phyloP scores from a whole-genome alignment of 345 rosid species.

The Hibiscus tridactylites region DNA sequence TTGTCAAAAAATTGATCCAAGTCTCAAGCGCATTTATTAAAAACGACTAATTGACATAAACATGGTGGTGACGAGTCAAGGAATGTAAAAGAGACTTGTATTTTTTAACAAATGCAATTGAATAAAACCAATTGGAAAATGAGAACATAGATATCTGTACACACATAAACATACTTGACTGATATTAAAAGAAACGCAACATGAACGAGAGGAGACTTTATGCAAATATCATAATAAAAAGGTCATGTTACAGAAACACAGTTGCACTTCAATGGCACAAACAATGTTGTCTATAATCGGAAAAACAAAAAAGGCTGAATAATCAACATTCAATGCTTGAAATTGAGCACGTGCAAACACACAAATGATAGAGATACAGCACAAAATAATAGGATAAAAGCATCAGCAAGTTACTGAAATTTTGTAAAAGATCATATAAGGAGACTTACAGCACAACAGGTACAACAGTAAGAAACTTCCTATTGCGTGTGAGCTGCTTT shows the following conservation, averaged over 20 bases:
- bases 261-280: neutral
- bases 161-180: neutral
- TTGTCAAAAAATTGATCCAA: neutral
- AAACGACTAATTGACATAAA: neutral
- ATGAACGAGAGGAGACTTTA: neutral
- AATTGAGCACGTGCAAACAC: neutral
- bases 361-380: neutral
- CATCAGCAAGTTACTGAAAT: neutral
- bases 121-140: neutral
- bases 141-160: neutral
- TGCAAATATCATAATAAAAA: neutral
- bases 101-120: neutral
- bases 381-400: neutral
- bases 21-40: neutral
- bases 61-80: neutral
- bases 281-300: neutral
- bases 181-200: neutral
- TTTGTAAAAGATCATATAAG: neutral
- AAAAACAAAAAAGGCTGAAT: neutral
- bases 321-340: neutral
- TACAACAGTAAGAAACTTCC: slow-evolving; percentile 86
- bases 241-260: neutral
- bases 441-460: slow-evolving; percentile 86
- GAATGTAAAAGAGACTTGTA: neutral
- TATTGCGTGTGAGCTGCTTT: slow-evolving; percentile 88